Evolutionary conservation across 345 rosid species (phyloP).

Genomic region (Rhizophora mangle): DNA sequence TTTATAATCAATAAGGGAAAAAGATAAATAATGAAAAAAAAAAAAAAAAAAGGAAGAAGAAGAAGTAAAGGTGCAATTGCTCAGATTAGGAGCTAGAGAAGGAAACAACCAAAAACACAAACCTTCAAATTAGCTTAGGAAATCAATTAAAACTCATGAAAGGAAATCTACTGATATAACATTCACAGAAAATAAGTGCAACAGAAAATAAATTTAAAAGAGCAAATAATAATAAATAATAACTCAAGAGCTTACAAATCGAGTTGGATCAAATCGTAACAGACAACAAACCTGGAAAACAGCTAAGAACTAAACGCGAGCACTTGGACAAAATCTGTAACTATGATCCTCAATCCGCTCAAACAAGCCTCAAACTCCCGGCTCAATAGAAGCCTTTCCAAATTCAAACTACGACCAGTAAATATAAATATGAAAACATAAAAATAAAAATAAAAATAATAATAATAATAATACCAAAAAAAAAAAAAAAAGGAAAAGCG

Average conservation of each 20-base stretch:
- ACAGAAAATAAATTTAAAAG: too few relatives aligned
- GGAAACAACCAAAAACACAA: conserved; percentile 18
- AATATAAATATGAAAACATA: too few relatives aligned
- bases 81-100: conserved; percentile 33
- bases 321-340: neutral
- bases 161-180: too few relatives aligned
- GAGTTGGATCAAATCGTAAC: neutral
- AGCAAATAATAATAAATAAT: too few relatives aligned
- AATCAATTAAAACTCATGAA: too few relatives aligned
- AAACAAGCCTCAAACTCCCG: neutral
- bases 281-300: neutral
- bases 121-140: conserved; percentile 1
- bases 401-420: too few relatives aligned
- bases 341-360: neutral
- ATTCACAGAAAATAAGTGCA: too few relatives aligned
- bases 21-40: neutral
- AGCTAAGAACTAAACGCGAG: neutral
- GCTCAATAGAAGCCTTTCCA: too few relatives aligned
- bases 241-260: neutral
- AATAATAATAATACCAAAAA: too few relatives aligned
- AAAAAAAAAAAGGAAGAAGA: too few relatives aligned
- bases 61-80: conserved; percentile 26
- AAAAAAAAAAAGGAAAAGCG: too few relatives aligned
- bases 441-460: too few relatives aligned
- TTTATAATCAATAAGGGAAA: conserved; percentile 8